Evolutionary conservation across 768 basidiomycete species (phyloP), one percentile per base, ranked within the genome.

Genomic region (Clitopilus passeckerianus): DNA sequence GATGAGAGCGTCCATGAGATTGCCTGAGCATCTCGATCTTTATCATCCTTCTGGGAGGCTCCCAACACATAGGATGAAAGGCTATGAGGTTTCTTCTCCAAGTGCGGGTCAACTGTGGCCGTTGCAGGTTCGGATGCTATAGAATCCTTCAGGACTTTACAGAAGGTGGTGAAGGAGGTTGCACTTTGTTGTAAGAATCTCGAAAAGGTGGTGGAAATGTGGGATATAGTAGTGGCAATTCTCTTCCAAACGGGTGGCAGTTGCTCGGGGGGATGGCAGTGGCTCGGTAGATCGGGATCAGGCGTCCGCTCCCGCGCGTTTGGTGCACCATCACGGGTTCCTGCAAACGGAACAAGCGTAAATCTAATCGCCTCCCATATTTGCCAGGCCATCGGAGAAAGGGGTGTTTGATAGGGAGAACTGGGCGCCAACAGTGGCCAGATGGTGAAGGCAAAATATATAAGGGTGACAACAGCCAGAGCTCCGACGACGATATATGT

Each of bases 401-500:
- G 57, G 5, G 75, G 73, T 0, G 74, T 76, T 53, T 68, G 66
- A 54, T 75, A 75, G 1, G 74, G 75, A 59, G 37, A 41, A n/a
- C n/a, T n/a, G 10, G n/a, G 70, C 74, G 23, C 65, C 30, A 72
- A 64, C 5, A 72, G 61, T 1, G 75, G 74, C 18, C 75, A 67
- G 35, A 73, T 56, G 7, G 74, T 75, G 58, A 74, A 58, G 10
- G 68, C 59, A 23, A 61, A 33, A 53, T 78, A 78, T 7, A 74
- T 57, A 18, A 61, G 27, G 50, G 63, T 64, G 54, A 50, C n/a
- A 5, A 50, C 15, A n/a, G n/a, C 20, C 18, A 50, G 46, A 5
- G 20, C 16, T 20, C 15, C 22, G 20, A 23, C 22, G 20, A 10
- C 10, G 22, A 50, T 23, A 12, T 18, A 50, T 2, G 16, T 50